Base-by-base conservation (phyloP, 2,329 filamentous ascomycete species). In the Cucurbitaria berberidis region DNA sequence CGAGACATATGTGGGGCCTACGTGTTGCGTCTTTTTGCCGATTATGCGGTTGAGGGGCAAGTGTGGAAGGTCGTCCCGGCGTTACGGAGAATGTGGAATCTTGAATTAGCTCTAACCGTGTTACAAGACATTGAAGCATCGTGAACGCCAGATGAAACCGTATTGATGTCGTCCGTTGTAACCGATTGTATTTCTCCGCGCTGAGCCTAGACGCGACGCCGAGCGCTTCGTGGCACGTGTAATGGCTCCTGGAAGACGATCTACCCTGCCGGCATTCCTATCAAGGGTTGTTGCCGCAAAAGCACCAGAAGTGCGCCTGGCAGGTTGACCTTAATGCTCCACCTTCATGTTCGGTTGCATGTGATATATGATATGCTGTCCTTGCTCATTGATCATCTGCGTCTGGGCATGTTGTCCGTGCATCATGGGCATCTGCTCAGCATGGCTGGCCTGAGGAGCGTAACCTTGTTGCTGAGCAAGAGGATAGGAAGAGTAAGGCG, bases 311-410 rank as follows among this genome's bases (percentile, higher is more conserved):
- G 26, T 35, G 18, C 27, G 35, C 52, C 48, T 40, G 34, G 27
- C 27, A 18, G 49, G 36, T 36, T 45, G 43, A 39, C 39, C 53
- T 69, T 63, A 72, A 41, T 75, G 71, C 61, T 77, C 74, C 21
- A 70, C 70, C 62, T 76, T 77, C 72, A 76, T 74, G 55, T 76
- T 76, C 7, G 69, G 63, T 36, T 67, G 67, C 60, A 74, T 69
- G 44, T 73, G 72, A 46, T 76, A 77, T 64, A 76, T 75, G 57
- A 77, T 75, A 53, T 75, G 64, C 44, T 67, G 72, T n/a, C 68
- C 65, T 45, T 72, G 69, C 45, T 74, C 71, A 26, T 66, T 64
- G 64, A 76, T 76, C 73, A 77, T 74, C 45, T 71, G 72, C 19
- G 65, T 39, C 49, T 72, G 71, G 9, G 60, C 51, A 44, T 73